phyloP scores from a whole-genome alignment of 1,139 yeast genomes.

The Geotrichum aggregatum region DNA sequence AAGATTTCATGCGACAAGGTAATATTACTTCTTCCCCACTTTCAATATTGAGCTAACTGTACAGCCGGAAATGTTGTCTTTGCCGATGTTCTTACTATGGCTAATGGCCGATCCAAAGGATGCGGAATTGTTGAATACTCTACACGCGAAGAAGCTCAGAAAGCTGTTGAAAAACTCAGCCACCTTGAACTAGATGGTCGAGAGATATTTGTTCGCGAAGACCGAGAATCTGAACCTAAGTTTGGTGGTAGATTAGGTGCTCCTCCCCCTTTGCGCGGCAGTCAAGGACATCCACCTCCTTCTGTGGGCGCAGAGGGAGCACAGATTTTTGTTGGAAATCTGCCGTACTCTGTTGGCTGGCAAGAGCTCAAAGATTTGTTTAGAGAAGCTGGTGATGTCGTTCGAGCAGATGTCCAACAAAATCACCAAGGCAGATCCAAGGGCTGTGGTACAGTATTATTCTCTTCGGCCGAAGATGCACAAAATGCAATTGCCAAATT shows the following conservation, averaged over 20 bases:
- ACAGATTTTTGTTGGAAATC: constrained; percentile 76
- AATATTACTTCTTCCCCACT: neutral
- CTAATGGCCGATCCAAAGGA: constrained; percentile 81
- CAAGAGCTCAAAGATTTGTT: constrained; percentile 81
- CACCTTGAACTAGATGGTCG: constrained; percentile 69
- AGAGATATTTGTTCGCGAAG: constrained; percentile 79
- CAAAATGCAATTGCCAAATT: constrained; percentile 84
- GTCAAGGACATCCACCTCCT: constrained; percentile 24
- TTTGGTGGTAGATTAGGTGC: constrained; percentile 23
- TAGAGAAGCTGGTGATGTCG: constrained; percentile 68
- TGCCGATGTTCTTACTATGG: constrained; percentile 81
- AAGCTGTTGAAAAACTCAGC: constrained; percentile 70
- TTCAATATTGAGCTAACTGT: neutral
- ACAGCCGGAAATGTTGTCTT: constrained; percentile 67
- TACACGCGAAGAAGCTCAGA: constrained; percentile 60
- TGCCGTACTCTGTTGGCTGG: constrained; percentile 80
- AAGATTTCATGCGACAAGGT: constrained; percentile 57
- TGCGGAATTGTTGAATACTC: constrained; percentile 76
- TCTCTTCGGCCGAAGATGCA: constrained; percentile 82
- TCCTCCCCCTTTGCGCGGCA: constrained; percentile 24
- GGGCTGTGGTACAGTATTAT: constrained; percentile 88
- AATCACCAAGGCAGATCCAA: constrained; percentile 73
- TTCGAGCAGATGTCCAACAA: constrained; percentile 72
- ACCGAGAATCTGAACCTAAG: constrained; percentile 39
- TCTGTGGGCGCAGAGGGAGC: constrained; percentile 33